A percentile compares a stretch with the other conserved stretches of the same genome.
phyloP scores from a whole-genome alignment of 2,329 filamentous ascomycete species.

The Trichoderma afroharzianum region DNA sequence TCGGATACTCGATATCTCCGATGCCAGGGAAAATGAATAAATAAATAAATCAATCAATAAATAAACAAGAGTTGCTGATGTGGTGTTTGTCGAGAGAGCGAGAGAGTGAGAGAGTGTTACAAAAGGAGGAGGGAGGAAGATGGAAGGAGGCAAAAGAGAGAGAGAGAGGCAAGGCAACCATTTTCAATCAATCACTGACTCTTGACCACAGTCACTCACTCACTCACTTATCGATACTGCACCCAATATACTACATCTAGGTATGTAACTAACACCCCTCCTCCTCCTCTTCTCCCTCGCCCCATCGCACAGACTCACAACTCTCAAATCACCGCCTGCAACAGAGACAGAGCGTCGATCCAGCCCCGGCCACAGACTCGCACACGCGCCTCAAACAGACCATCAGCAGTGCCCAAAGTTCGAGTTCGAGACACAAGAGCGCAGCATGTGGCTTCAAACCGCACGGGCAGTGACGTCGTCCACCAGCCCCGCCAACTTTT shows the following conservation, averaged over 20 bases:
- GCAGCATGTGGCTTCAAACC: constrained; percentile 4
- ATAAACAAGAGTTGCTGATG: neutral
- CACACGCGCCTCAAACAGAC: neutral
- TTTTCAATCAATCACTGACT: neutral
- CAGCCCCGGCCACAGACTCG: neutral
- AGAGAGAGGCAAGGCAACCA: neutral
- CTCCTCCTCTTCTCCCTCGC: no score
- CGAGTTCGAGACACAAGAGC: neutral
- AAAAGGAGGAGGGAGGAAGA: neutral
- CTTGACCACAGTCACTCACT: neutral
- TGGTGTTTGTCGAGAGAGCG: neutral
- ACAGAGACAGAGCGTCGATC: neutral
- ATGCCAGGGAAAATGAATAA: neutral
- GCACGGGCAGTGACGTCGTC: constrained; percentile 10
- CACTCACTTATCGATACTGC: neutral
- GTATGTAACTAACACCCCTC: no score
- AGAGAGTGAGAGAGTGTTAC: neutral
- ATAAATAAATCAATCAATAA: neutral
- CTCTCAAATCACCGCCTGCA: neutral
- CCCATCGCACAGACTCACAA: neutral
- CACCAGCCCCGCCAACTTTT: neutral
- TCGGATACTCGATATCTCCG: constrained; percentile 3
- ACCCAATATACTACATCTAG: no score
- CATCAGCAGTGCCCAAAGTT: neutral
- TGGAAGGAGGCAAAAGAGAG: neutral